Evolutionary conservation across 78 protist species (phyloP), one percentile per base, ranked within the genome.

Genomic region (Creolimax fragrantissima): DNA sequence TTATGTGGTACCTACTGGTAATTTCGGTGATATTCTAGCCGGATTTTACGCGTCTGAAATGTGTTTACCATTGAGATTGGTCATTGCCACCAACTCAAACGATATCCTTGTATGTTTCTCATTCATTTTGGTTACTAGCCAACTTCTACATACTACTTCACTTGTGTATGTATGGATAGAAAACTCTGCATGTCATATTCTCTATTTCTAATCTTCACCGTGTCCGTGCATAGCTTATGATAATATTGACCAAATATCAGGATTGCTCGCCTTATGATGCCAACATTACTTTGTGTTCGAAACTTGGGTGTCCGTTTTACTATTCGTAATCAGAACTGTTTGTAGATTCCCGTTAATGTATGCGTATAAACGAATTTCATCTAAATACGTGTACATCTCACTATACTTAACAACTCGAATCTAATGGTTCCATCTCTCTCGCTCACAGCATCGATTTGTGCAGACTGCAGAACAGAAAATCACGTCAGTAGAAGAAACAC

Each of bases 1-100:
- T 5, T 83, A 83, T 41, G 42, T 74, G 32, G 94, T 93, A 3
- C 96, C 96, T 3, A 92, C 94, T 3, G 96, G 96, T 5, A 95
- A 95, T 86, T 95, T 93, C 45, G 96, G 95, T 24, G 93, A 95
- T 85, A 92, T 85, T 35, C 96, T 95, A 7, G 95, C 96, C 3
- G 96, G 96, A 42, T 93, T 58, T 85, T 95, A 85, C 3, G 96
- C 96, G 41, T 67, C 58, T 66, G 88, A 35, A 43, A 92, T 92
- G 94, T 95, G 95, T 3, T 44, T 91, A 43, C 96, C 95, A 7
- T 24, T 7, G 37, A 45, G 39, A 3, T 92, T 93, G 24, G n/a
- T 93, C 36, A 92, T 95, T 32, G 96, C 96, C n/a, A 95, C 96
- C 67, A 95, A 91, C 84, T 11, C 5, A 11, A 95, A 95, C 93